Evolutionary conservation across 2,329 filamentous ascomycete genomes (phyloP).

Genomic region (Colletotrichum lupini): DNA sequence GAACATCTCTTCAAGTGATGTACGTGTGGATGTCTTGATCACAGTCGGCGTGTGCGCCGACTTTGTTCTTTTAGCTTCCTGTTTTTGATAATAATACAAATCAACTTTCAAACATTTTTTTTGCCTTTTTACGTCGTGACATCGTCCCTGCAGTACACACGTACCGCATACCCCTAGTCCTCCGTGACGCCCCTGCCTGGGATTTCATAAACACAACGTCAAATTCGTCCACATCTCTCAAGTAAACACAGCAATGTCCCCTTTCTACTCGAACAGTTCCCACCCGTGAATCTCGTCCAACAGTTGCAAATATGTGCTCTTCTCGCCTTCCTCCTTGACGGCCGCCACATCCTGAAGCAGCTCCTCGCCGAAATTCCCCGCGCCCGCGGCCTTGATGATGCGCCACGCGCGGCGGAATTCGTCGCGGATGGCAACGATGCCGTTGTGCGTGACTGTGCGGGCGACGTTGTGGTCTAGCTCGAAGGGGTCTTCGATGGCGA

Average conservation of each 20-base stretch:
- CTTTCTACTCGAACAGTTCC: conserved; percentile 30
- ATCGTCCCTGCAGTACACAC: not conserved
- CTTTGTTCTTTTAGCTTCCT: not conserved
- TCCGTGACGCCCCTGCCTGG: not conserved
- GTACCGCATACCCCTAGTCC: not conserved
- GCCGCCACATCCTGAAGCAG: conserved; percentile 63
- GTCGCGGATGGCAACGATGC: conserved; percentile 83
- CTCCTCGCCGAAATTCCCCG: conserved; percentile 53
- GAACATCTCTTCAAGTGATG: conserved; percentile 41
- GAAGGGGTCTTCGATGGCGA: conserved; percentile 93
- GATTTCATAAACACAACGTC: not conserved
- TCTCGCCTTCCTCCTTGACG: conserved; percentile 47
- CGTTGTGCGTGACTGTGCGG: conserved; percentile 84
- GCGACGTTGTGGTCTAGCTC: conserved; percentile 90
- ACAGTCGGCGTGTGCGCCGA: not conserved
- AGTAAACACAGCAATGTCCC: not conserved
- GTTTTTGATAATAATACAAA: conserved; percentile 25
- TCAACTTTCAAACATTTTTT: conserved; percentile 2
- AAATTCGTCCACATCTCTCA: not conserved
- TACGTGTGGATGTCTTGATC: not conserved
- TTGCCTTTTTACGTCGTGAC: conserved; percentile 7
- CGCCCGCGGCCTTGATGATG: conserved; percentile 70
- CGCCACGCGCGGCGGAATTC: conserved; percentile 86
- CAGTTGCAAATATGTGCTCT: conserved; percentile 48
- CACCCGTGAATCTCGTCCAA: conserved; percentile 54